Evolutionary conservation across 1,284 basidiomycete genomes (phyloP).

Genomic region (Apiotrichum veenhuisii): DNA sequence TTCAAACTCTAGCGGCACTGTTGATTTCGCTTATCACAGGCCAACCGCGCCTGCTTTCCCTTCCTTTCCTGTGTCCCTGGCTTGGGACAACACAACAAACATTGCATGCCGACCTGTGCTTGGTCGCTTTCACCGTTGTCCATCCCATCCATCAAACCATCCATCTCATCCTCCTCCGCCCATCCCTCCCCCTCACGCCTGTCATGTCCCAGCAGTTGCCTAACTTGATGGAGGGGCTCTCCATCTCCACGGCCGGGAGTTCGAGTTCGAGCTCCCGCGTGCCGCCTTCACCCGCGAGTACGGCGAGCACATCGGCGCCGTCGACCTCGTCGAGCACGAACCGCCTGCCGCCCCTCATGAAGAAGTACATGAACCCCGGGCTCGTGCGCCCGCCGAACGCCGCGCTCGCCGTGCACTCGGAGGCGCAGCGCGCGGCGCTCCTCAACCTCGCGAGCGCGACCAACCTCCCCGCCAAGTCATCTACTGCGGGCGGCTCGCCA

Average conservation of each 20-base stretch:
- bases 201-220: slow-evolving; percentile 12
- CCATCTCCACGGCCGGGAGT: neutral
- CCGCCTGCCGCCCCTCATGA: slow-evolving; percentile 46
- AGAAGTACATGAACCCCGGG: slow-evolving; percentile 49
- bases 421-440: slow-evolving; percentile 37
- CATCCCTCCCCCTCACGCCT: neutral
- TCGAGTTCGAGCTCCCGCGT: neutral
- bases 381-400: slow-evolving; percentile 42
- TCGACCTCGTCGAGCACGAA: slow-evolving; percentile 11
- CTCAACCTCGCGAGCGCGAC: slow-evolving; percentile 36
- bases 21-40: too few species aligned
- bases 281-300: neutral
- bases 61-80: too few species aligned
- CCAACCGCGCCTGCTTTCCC: slow-evolving; percentile 2
- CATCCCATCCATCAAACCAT: neutral
- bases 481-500: neutral
- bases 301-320: neutral
- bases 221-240: slow-evolving; percentile 13
- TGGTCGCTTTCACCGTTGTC: neutral
- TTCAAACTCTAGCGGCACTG: too few species aligned
- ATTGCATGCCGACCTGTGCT: neutral
- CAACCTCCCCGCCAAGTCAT: slow-evolving; percentile 24
- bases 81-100: neutral
- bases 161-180: neutral
- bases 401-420: slow-evolving; percentile 27